Conservation (phyloP, 352 stramenopile genomes). For the Stramenopiles sp. region DNA sequence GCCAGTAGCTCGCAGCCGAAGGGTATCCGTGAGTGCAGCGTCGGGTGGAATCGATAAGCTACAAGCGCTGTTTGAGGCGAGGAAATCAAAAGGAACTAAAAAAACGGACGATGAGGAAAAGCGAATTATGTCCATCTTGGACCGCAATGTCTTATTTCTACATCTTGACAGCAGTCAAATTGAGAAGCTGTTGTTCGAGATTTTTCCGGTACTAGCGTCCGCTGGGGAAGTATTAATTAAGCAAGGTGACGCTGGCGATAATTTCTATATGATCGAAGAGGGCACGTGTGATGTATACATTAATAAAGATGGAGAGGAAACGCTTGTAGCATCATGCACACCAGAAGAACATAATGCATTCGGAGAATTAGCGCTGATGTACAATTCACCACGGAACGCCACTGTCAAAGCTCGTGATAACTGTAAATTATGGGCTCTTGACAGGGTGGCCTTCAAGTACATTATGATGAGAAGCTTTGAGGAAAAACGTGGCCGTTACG, state of each 20-base stretch:
- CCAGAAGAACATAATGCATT: conserved; percentile 30
- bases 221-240: conserved; percentile 33
- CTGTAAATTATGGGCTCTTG: conserved; percentile 60
- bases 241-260: background rate
- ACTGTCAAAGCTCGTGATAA: conserved; percentile 42
- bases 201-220: conserved; percentile 34
- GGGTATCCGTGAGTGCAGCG: conserved; percentile 60
- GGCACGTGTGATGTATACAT: background rate
- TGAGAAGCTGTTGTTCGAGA: conserved; percentile 68
- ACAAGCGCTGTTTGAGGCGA: background rate
- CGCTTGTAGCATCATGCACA: background rate
- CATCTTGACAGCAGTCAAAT: background rate
- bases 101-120: conserved; percentile 53
- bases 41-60: conserved; percentile 35
- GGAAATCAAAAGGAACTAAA: conserved; percentile 12
- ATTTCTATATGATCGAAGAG: conserved; percentile 11
- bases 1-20: conserved; percentile 49
- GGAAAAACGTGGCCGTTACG: conserved; percentile 58
- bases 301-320: background rate
- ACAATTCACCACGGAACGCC: conserved; percentile 48
- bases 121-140: conserved; percentile 50
- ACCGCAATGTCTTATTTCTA: conserved; percentile 6
- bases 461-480: conserved; percentile 60
- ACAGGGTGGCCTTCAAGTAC: conserved; percentile 69
- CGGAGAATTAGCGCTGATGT: conserved; percentile 58